These are phyloP conservation scores for Nakaseomyces uthaithaninus DNA, from an alignment of 1,139 yeast species.

Conservation along the genomic window DNA sequence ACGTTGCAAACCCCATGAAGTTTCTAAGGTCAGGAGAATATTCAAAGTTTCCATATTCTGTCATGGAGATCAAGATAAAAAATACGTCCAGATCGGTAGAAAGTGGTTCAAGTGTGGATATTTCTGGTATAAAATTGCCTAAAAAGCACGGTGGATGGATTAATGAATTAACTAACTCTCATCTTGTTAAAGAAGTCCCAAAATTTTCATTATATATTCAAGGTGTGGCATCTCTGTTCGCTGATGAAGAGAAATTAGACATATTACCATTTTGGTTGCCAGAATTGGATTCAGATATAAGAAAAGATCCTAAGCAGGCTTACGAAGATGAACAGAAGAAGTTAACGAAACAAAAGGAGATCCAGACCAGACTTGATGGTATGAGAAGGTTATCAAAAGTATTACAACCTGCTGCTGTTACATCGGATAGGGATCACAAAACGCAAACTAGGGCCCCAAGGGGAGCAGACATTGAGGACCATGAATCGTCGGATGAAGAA, in stretches of 20 bases:
- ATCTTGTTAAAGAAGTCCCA: conserved; percentile 83
- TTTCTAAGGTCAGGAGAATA: conserved; percentile 81
- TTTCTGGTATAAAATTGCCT: conserved; percentile 30
- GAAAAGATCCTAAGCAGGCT: conserved; percentile 68
- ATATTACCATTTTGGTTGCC: conserved; percentile 92
- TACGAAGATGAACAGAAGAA: conserved; percentile 47
- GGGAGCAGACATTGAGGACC: conserved; percentile 40
- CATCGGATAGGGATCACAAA: conserved; percentile 7
- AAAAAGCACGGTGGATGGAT: conserved; percentile 65
- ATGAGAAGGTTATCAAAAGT: conserved; percentile 31
- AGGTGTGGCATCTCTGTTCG: conserved; percentile 78
- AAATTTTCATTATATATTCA: conserved; percentile 84
- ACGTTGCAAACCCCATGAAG: conserved; percentile 58
- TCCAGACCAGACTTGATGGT: conserved; percentile 39
- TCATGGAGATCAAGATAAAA: conserved; percentile 78
- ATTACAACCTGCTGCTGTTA: conserved; percentile 8
- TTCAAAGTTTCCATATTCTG: conserved; percentile 79
- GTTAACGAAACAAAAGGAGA: conserved; percentile 39
- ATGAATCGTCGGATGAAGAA: conserved; percentile 38
- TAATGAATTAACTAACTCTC: conserved; percentile 74
- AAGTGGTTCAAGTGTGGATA: conserved; percentile 24
- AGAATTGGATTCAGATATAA: conserved; percentile 74
- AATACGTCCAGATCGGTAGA: conserved; percentile 31
- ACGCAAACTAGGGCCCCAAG: conserved; percentile 14
- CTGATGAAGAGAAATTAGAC: conserved; percentile 77